Percentiles rank a stretch among this genome's conserved stretches.
phyloP scores from a whole-genome alignment of 2,329 filamentous ascomycete species.

The Verticillium albo-atrum region DNA sequence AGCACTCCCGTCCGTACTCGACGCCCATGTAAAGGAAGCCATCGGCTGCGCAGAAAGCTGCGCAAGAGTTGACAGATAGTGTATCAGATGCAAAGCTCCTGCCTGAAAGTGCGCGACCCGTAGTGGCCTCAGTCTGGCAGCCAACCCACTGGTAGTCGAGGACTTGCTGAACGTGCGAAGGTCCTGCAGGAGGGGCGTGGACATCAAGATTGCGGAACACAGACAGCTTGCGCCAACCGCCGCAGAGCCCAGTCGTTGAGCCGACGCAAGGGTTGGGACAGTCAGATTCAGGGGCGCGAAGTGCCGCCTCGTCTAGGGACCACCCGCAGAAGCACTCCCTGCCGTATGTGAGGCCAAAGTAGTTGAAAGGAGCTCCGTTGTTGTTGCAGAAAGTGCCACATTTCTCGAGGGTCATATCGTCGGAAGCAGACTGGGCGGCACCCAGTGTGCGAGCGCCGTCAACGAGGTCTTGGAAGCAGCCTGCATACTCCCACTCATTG shows the following conservation, averaged over 20 bases:
- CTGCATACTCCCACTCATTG: slow-evolving; percentile 14
- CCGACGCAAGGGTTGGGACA: slow-evolving; percentile 12
- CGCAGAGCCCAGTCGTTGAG: slow-evolving; percentile 7
- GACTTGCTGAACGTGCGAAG: slow-evolving; percentile 8
- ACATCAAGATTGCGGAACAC: slow-evolving; percentile 16
- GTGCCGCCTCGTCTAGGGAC: slow-evolving; percentile 8
- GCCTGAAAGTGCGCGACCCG: slow-evolving; percentile 12
- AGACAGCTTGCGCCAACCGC: slow-evolving; percentile 14
- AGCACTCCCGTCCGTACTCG: slow-evolving; percentile 23
- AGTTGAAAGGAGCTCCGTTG: slow-evolving; percentile 16
- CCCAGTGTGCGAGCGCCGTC: slow-evolving; percentile 11
- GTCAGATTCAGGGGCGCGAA: slow-evolving; percentile 12
- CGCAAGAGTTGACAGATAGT: slow-evolving; percentile 19
- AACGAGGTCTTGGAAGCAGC: slow-evolving; percentile 18
- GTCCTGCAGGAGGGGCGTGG: slow-evolving; percentile 7
- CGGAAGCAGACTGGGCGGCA: slow-evolving; percentile 7
- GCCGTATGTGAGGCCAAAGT: slow-evolving; percentile 18
- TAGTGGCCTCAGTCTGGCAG: slow-evolving; percentile 15
- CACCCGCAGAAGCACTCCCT: slow-evolving; percentile 17
- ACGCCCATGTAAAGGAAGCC: slow-evolving; percentile 17
- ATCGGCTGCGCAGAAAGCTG: slow-evolving; percentile 16
- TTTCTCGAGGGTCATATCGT: slow-evolving; percentile 16
- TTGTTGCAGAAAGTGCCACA: slow-evolving; percentile 18
- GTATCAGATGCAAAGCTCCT: slow-evolving; percentile 13
- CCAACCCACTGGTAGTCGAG: slow-evolving; percentile 15